Evolutionary conservation across 306 rosid species (phyloP), one percentile per base, ranked within the genome.

Genomic region (Prunus salicina): DNA sequence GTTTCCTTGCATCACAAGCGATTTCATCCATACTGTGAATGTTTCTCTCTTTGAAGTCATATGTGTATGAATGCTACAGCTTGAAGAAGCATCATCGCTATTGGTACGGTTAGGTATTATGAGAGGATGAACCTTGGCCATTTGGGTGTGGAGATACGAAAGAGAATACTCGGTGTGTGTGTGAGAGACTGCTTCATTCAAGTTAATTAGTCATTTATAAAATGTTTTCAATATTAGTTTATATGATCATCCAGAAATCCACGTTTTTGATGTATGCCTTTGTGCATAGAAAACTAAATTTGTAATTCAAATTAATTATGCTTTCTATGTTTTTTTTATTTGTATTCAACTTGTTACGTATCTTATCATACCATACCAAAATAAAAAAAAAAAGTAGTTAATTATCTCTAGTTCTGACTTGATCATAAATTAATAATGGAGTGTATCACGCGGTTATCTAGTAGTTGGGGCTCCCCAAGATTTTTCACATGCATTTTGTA

Each of bases 21-120:
- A 86, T 51, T 82, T 86, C 87, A 82, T 74, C 89, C 81, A 86
- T 49, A 82, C 6, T 9, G 85, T 77, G 68, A 75, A 82, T 12
- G 81, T 76, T 72, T 79, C 84, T 69, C 80, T 32, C 64, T 52
- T 75, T 66, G 79, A 71, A 45, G 45, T 79, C 47, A 50, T 83
- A 22, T 45, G 66, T 8, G 47, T 52, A 50, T 5, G 46, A 69
- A 2, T 6, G 24, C 9, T 11, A 58, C 64, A 58, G 8, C 41
- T 34, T 11, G 64, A 24, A 55, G 43, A 34, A 5, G 41, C 8
- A 34, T 5, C 41, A 5, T 34, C 41, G 41, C 41, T 34, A 34
- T 34, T 45, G 28, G 32, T 58, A 58, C 41, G 34, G 2, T 2
- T 41, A 2, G 24, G 64, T 18, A 28, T 22, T 6, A 30, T 8